phyloP scores from a whole-genome alignment of 2,329 filamentous ascomycete species.

The Aspergillus pseudoterreus region DNA sequence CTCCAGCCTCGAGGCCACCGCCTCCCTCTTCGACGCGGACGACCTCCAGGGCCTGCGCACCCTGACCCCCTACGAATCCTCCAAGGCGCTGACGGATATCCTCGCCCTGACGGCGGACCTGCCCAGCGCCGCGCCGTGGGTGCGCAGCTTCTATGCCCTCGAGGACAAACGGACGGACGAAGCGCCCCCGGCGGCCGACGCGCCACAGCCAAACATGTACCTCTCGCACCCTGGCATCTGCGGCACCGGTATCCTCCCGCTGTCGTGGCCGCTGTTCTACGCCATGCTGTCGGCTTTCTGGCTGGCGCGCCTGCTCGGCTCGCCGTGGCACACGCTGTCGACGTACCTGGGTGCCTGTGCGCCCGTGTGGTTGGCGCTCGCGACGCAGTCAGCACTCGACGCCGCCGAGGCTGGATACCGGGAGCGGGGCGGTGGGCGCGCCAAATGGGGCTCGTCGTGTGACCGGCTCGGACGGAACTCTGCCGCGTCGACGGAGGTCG shows the following conservation, averaged over 20 bases:
- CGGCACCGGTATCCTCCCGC: conserved; percentile 73
- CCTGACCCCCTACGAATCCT: conserved; percentile 71
- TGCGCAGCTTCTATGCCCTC: conserved; percentile 54
- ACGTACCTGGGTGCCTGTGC: conserved; percentile 73
- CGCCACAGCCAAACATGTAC: conserved; percentile 62
- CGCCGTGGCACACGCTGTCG: conserved; percentile 80
- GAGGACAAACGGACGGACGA: conserved; percentile 17
- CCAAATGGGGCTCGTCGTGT: conserved; percentile 82
- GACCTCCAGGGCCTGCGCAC: conserved; percentile 74
- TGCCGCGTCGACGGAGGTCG: conserved; percentile 75
- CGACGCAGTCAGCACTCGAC: conserved; percentile 49
- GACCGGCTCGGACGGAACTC: conserved; percentile 56
- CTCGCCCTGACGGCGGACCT: conserved; percentile 70
- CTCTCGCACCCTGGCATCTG: conserved; percentile 84
- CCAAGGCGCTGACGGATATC: conserved; percentile 82
- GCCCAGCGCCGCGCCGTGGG: conserved; percentile 58
- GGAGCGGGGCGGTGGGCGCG: conserved; percentile 58
- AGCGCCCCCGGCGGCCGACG: conserved; percentile 9
- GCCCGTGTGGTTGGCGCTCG: conserved; percentile 73
- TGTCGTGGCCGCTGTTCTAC: conserved; percentile 66
- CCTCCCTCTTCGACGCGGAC: conserved; percentile 54
- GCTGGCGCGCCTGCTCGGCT: conserved; percentile 72
- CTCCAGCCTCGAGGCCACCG: conserved; percentile 70
- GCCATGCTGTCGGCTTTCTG: conserved; percentile 66
- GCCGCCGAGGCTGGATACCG: conserved; percentile 42